Evolutionary conservation across 2,329 filamentous ascomycete species (phyloP).

Genomic region (Cladophialophora exuberans): DNA sequence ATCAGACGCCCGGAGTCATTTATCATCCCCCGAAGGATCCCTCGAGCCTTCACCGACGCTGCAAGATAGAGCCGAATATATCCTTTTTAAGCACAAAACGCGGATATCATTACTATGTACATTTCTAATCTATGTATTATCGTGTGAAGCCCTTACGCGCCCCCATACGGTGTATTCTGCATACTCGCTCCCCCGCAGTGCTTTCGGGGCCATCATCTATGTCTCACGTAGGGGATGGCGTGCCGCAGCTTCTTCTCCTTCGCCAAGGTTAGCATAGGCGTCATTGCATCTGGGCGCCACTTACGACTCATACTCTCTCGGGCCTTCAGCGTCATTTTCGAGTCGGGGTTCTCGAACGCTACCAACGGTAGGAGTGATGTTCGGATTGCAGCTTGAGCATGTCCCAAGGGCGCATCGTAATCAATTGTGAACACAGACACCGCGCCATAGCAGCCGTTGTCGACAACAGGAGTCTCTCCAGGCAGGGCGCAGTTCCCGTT

Average conservation of each 20-base stretch:
- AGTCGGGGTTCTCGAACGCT: slow-evolving; percentile 9
- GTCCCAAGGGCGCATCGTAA: slow-evolving; percentile 49
- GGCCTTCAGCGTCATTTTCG: slow-evolving; percentile 22
- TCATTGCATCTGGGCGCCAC: not conserved
- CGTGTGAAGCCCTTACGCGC: too few species aligned
- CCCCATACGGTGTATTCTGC: not conserved
- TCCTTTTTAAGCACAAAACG: too few species aligned
- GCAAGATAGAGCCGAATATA: too few species aligned
- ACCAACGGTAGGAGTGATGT: slow-evolving; percentile 19
- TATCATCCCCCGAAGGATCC: too few species aligned
- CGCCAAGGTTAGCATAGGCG: not conserved
- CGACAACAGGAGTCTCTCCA: slow-evolving; percentile 54
- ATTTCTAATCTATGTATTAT: too few species aligned
- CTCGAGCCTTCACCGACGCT: too few species aligned
- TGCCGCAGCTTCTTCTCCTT: slow-evolving; percentile 17
- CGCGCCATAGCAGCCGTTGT: slow-evolving; percentile 44
- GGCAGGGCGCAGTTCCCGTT: slow-evolving; percentile 57
- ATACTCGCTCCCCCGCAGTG: not conserved
- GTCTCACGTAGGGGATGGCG: slow-evolving; percentile 18
- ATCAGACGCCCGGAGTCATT: too few species aligned
- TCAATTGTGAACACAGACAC: slow-evolving; percentile 56
- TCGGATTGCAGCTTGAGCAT: slow-evolving; percentile 16
- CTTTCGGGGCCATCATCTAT: not conserved
- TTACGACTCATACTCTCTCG: slow-evolving; percentile 20
- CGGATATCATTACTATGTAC: too few species aligned